These are phyloP conservation scores for Talaromyces albobiverticillius DNA, from an alignment of 2,329 filamentous ascomycete species.

Conservation along the genomic window DNA sequence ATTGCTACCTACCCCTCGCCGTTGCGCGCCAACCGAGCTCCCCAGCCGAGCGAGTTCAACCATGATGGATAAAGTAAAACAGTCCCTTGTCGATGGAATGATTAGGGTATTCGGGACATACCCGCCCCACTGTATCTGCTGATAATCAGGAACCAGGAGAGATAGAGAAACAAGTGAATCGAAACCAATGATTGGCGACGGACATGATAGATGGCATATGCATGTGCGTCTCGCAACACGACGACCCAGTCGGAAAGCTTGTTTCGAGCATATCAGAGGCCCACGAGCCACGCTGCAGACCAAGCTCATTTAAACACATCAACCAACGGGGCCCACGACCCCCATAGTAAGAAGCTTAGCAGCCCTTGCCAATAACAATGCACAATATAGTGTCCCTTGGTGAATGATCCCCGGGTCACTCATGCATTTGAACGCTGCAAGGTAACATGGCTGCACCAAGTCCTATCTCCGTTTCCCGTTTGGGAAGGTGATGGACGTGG, in stretches of 20 bases:
- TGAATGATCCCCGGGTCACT: background rate
- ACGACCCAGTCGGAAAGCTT: background rate
- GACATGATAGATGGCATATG: background rate
- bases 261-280: background rate
- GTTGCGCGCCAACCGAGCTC: background rate
- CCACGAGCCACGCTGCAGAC: background rate
- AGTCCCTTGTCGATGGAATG: no score
- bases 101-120: no score
- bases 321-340: background rate
- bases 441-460: background rate
- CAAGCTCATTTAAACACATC: background rate
- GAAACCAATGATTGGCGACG: background rate
- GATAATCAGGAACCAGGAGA: background rate
- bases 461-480: background rate
- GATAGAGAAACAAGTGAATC: background rate
- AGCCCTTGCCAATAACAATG: background rate
- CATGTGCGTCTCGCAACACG: background rate
- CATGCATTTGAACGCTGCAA: background rate
- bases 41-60: background rate
- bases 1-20: background rate
- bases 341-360: background rate
- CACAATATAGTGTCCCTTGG: background rate
- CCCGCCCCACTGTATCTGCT: background rate
- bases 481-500: conserved; percentile 1
- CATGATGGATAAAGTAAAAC: background rate